These are phyloP conservation scores for Kodamaea lidongshanica DNA, from an alignment of 805 yeast genomes.

Conservation along the genomic window DNA sequence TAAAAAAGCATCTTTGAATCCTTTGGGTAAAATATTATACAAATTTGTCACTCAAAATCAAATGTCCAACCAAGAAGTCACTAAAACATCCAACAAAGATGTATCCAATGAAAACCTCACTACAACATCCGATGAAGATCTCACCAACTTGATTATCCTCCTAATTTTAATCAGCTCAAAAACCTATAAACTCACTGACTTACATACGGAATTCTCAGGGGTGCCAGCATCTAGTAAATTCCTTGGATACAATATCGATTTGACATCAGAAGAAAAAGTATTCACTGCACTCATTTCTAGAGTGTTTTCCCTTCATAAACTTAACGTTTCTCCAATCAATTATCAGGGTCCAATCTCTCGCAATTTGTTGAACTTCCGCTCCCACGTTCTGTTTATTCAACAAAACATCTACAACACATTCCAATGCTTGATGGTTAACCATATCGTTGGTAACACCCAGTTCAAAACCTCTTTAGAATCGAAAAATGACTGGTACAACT, in stretches of 20 bases:
- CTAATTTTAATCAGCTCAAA: conserved; percentile 38
- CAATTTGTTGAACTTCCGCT: conserved; percentile 58
- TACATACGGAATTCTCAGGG: conserved; percentile 25
- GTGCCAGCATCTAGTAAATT: conserved; percentile 31
- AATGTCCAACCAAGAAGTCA: conserved; percentile 7
- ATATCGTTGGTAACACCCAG: conserved; percentile 41
- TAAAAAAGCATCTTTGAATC: conserved; percentile 36
- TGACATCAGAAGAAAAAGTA: conserved; percentile 37
- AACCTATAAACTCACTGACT: conserved; percentile 35
- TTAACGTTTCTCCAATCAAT: conserved; percentile 40
- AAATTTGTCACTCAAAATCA: conserved; percentile 15
- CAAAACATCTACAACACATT: conserved; percentile 47
- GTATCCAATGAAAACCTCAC: too few species aligned
- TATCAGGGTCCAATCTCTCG: conserved; percentile 65
- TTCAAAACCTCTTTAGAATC: conserved; percentile 41
- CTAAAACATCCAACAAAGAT: too few species aligned
- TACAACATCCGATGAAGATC: conserved; percentile 12
- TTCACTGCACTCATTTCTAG: conserved; percentile 30
- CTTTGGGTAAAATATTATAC: conserved; percentile 48
- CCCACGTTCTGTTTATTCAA: conserved; percentile 51
- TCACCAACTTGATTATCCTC: conserved; percentile 43
- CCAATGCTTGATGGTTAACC: conserved; percentile 45
- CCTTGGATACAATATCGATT: conserved; percentile 10
- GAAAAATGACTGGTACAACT: conserved; percentile 51
- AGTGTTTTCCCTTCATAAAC: conserved; percentile 30